Conservation (phyloP, 306 rosid species). For the Ochetophila trinervis region DNA sequence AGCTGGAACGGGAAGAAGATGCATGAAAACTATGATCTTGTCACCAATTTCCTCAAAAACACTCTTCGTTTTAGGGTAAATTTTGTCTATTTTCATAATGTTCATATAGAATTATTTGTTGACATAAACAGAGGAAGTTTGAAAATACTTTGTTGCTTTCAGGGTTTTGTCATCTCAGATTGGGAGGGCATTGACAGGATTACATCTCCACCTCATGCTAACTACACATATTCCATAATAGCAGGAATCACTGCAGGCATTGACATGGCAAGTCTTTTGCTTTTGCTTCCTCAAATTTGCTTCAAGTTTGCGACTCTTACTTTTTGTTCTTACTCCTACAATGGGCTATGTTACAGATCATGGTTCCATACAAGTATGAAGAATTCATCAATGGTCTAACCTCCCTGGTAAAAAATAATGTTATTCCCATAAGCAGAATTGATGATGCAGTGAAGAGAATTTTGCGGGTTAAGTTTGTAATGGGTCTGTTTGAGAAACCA, state of each 20-base stretch:
- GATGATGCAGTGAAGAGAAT: slow-evolving; percentile 38
- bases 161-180: slow-evolving; percentile 30
- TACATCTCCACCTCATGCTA: slow-evolving; percentile 13
- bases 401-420: slow-evolving; percentile 10
- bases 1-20: slow-evolving; percentile 25
- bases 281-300: neutral
- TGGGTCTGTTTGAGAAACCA: slow-evolving; percentile 36
- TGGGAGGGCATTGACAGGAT: slow-evolving; percentile 26
- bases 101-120: neutral
- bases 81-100: neutral
- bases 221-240: slow-evolving; percentile 14
- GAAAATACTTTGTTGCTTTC: neutral
- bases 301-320: too few relatives aligned
- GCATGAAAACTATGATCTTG: slow-evolving; percentile 21
- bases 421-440: slow-evolving; percentile 29
- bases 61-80: slow-evolving; percentile 23
- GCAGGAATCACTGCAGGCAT: slow-evolving; percentile 19
- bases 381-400: slow-evolving; percentile 28
- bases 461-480: slow-evolving; percentile 30
- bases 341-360: slow-evolving; percentile 12
- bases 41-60: slow-evolving; percentile 25
- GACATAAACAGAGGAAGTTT: too few relatives aligned
- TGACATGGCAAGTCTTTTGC: slow-evolving; percentile 19
- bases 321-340: neutral
- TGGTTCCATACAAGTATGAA: slow-evolving; percentile 28